Percentiles rank a stretch among this genome's conserved stretches.
Conservation (phyloP, 176 grass and related monocot genomes). For the Guadua angustifolia region DNA sequence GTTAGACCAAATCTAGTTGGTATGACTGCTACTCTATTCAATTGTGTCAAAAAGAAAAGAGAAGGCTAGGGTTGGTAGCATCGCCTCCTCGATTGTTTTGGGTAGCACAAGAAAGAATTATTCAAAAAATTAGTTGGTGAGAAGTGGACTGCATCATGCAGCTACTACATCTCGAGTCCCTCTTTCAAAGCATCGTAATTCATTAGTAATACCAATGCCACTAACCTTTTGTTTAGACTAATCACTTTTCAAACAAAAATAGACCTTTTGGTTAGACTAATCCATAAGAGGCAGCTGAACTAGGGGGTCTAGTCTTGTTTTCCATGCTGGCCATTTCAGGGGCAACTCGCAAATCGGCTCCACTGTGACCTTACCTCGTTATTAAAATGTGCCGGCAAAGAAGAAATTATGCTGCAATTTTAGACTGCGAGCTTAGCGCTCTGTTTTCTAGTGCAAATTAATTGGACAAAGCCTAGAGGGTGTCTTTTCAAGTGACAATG, state of each 20-base stretch:
- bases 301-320: background rate
- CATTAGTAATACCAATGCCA: background rate
- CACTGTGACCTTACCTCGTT: background rate
- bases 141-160: constrained; percentile 34
- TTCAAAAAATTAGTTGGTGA: constrained; percentile 24
- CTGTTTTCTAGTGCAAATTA: constrained; percentile 21
- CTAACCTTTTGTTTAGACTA: background rate
- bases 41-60: background rate
- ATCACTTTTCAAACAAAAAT: background rate
- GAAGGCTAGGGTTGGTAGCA: background rate
- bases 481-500: background rate
- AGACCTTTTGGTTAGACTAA: background rate
- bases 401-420: constrained; percentile 18
- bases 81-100: constrained; percentile 7
- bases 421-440: background rate
- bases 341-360: constrained; percentile 34
- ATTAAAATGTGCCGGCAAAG: background rate
- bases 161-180: constrained; percentile 34
- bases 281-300: constrained; percentile 24
- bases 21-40: background rate
- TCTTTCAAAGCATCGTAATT: constrained; percentile 29
- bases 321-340: constrained; percentile 16
- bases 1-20: constrained; percentile 30
- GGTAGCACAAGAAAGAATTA: background rate
- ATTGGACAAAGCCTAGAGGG: no score